phyloP scores from a whole-genome alignment of 2,329 filamentous ascomycete species.

The Aspergillus viridinutans region DNA sequence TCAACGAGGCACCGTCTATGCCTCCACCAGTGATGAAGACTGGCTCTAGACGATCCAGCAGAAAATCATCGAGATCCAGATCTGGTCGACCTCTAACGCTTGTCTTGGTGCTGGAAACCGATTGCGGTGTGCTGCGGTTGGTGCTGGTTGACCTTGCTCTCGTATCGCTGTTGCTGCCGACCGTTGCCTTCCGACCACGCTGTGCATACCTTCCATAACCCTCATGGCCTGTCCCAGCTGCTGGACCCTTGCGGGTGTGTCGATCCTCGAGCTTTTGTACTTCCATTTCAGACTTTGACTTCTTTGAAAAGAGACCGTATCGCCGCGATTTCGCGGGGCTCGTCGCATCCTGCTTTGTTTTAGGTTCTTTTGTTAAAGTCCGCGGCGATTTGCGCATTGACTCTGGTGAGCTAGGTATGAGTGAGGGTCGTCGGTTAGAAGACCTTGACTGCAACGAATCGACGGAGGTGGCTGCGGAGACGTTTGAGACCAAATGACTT shows the following conservation, averaged over 20 bases:
- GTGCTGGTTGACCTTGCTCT: slow-evolving; percentile 41
- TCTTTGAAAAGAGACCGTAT: slow-evolving; percentile 74
- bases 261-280: slow-evolving; percentile 49
- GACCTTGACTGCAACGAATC: slow-evolving; percentile 36
- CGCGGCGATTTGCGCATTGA: slow-evolving; percentile 26
- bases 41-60: slow-evolving; percentile 45
- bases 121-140: slow-evolving; percentile 31
- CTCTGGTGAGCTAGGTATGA: slow-evolving; percentile 29
- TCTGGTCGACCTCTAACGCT: slow-evolving; percentile 40
- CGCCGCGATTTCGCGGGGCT: slow-evolving; percentile 49
- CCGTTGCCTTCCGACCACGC: slow-evolving; percentile 42
- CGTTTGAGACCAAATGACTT: slow-evolving; percentile 24
- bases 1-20: slow-evolving; percentile 28
- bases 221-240: slow-evolving; percentile 91
- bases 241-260: slow-evolving; percentile 68
- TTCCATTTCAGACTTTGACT: slow-evolving; percentile 61
- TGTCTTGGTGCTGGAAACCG: slow-evolving; percentile 37
- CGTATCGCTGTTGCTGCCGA: slow-evolving; percentile 36
- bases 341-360: slow-evolving; percentile 27
- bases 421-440: slow-evolving; percentile 30
- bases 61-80: slow-evolving; percentile 46
- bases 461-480: slow-evolving; percentile 31
- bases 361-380: slow-evolving; percentile 35
- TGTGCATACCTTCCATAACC: slow-evolving; percentile 48
- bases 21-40: slow-evolving; percentile 48